A percentile compares a stretch with the other conserved stretches of the same genome.
These are phyloP conservation scores for Candida yuanshanica DNA, from an alignment of 805 yeast species.

Conservation along the genomic window DNA sequence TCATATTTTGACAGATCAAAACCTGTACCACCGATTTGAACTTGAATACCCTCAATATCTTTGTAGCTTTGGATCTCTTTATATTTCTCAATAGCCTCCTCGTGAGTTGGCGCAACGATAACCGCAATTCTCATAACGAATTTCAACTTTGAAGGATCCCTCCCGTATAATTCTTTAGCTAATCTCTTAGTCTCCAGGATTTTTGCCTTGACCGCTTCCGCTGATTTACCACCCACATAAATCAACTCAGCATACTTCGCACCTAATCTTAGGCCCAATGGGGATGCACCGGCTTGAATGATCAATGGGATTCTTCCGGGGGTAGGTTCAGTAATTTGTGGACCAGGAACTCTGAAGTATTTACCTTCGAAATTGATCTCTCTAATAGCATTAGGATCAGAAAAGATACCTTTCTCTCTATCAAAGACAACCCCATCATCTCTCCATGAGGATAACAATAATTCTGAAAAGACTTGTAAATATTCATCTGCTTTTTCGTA, in stretches of 20 bases:
- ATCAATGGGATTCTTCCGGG: slow-evolving; percentile 35
- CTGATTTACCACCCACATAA: slow-evolving; percentile 28
- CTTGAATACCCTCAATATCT: slow-evolving; percentile 34
- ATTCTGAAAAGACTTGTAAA: slow-evolving; percentile 1
- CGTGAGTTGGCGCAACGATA: slow-evolving; percentile 30
- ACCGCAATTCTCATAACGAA: slow-evolving; percentile 29
- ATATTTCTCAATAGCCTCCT: slow-evolving; percentile 30
- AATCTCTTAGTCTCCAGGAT: slow-evolving; percentile 22
- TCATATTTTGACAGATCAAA: slow-evolving; percentile 30
- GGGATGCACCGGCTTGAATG: slow-evolving; percentile 35
- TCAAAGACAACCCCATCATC: slow-evolving; percentile 18
- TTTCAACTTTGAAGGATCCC: slow-evolving; percentile 31
- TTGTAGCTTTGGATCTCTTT: slow-evolving; percentile 26
- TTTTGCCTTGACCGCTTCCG: slow-evolving; percentile 23
- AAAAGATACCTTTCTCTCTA: slow-evolving; percentile 21
- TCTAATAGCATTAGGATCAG: slow-evolving; percentile 30
- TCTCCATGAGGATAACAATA: slow-evolving; percentile 3
- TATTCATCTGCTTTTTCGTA: slow-evolving; percentile 19
- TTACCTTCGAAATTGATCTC: slow-evolving; percentile 32
- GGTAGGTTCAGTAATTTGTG: slow-evolving; percentile 27
- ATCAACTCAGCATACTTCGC: slow-evolving; percentile 34
- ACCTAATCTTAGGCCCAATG: slow-evolving; percentile 30
- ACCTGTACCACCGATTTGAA: slow-evolving; percentile 35
- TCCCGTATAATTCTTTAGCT: slow-evolving; percentile 27
- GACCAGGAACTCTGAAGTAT: slow-evolving; percentile 32